phyloP scores from a whole-genome alignment of 2,329 filamentous ascomycete species.

The Cladosporium halotolerans region DNA sequence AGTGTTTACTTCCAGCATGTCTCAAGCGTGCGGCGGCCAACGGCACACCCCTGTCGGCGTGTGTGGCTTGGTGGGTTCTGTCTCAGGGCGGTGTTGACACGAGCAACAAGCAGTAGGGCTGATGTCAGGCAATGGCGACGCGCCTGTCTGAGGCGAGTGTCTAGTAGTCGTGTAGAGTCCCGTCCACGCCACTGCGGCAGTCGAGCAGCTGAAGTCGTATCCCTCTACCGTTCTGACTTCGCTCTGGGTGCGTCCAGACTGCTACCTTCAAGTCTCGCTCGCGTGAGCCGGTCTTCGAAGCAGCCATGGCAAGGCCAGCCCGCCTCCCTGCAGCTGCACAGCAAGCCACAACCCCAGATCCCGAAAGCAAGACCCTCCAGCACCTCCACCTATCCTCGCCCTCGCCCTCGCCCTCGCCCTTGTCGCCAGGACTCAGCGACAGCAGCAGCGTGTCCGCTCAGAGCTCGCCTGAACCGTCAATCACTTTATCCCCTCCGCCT shows the following conservation, averaged over 20 bases:
- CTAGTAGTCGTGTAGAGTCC: not conserved
- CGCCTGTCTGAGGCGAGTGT: too few species aligned
- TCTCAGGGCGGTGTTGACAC: not conserved
- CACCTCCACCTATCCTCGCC: not conserved
- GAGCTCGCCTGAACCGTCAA: constrained; percentile 3
- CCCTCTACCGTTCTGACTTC: not conserved
- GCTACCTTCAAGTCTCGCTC: constrained; percentile 5
- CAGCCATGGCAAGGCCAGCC: constrained; percentile 2
- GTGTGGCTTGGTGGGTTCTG: not conserved
- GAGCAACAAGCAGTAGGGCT: not conserved
- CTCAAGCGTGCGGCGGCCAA: not conserved
- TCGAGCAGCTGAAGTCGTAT: not conserved
- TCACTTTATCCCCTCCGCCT: not conserved
- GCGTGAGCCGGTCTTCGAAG: constrained; percentile 2
- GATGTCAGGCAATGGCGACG: not conserved
- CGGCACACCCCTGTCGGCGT: not conserved
- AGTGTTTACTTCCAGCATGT: too few species aligned
- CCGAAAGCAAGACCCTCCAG: not conserved
- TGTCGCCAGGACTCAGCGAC: not conserved
- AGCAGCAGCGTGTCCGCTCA: constrained; percentile 3
- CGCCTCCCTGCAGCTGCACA: not conserved
- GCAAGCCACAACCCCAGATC: not conserved
- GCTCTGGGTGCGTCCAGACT: not conserved
- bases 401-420: not conserved
- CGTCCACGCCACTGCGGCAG: not conserved